Base-by-base conservation (phyloP, 1,139 yeast genomes). In the Saccharomyces hybrid region DNA sequence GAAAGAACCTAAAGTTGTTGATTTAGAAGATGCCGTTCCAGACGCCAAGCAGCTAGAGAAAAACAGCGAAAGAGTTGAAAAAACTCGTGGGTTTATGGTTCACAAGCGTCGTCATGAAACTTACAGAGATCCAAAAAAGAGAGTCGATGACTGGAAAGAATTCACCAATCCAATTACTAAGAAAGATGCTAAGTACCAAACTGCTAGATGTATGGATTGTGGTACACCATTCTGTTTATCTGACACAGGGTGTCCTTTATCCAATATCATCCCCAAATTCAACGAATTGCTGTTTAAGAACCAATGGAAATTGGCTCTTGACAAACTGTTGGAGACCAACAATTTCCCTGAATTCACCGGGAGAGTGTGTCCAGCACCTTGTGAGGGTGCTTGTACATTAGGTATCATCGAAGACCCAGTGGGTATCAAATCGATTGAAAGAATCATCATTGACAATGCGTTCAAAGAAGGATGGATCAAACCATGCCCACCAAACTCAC, bases 131-230 rank as follows among this genome's bases (percentile, higher is more conserved):
- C 82, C 95, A 32, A 79, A 82, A 67, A 75, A 81, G 48, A 85
- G 99, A 74, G 79, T 91, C 56, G 79, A 78, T 68, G 98, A 93
- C 73, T 93, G 98, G 98, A 82, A 86, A 62, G 99, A 93, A 75
- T 80, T 93, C 73, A 84, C 95, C 19, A 75, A 82, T 16, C 83
- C 96, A 60, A 79, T 93, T 63, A 78, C 90, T 58, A 86, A 87
- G 73, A 91, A 87, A 55, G 98, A 93, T 63, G 84, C 93, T 69
- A 82, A 84, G 70, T 80, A 80, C 69, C 98, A 93, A 76, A 88
- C 98, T 56, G 97, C 98, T n/a, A 83, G 99, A 74, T 93, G 99
- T 80, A 93, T 93, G 96, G 99, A 93, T 75, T 93, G 99, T 78
- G 99, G 99, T 77, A 96, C 93, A 66, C 99, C 99, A 58, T 93